A percentile compares a stretch with the other conserved stretches of the same genome.
phyloP scores from a whole-genome alignment of 768 basidiomycete genomes.

The Porphyrellus cyaneotinctus region DNA sequence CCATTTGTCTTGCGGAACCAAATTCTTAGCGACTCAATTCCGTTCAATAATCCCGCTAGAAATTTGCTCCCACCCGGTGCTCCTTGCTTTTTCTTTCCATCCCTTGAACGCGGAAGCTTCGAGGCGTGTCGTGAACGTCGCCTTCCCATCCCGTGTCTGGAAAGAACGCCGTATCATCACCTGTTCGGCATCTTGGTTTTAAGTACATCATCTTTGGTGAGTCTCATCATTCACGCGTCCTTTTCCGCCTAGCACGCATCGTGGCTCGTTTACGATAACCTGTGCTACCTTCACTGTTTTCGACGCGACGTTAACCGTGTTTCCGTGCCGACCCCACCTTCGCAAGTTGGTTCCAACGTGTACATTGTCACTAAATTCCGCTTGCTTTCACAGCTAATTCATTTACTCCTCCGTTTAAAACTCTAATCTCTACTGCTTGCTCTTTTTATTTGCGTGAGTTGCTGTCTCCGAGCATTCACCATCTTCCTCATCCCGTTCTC shows the following conservation, averaged over 20 bases:
- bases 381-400: conserved; percentile 33
- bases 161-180: conserved; percentile 16
- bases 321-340: conserved; percentile 27
- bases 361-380: conserved; percentile 22
- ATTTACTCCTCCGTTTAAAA: conserved; percentile 31
- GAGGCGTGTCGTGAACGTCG: conserved; percentile 22
- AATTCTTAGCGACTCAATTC: conserved; percentile 36
- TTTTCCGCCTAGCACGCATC: conserved; percentile 26
- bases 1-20: conserved; percentile 35
- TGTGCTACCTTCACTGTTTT: conserved; percentile 17
- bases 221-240: conserved; percentile 31
- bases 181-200: conserved; percentile 22
- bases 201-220: conserved; percentile 32
- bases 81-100: conserved; percentile 31
- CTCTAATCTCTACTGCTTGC: conserved; percentile 30
- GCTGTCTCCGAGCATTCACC: conserved; percentile 3
- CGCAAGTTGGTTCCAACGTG: conserved; percentile 20
- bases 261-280: conserved; percentile 32
- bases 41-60: conserved; percentile 34
- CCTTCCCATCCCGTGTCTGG: conserved; percentile 21
- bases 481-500: conserved; percentile 16
- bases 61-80: conserved; percentile 29
- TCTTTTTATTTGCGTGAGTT: conserved; percentile 30
- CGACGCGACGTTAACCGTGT: conserved; percentile 31
- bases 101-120: conserved; percentile 22